Base-by-base conservation (phyloP, 306 rosid genomes). In the Abrus precatorius region DNA sequence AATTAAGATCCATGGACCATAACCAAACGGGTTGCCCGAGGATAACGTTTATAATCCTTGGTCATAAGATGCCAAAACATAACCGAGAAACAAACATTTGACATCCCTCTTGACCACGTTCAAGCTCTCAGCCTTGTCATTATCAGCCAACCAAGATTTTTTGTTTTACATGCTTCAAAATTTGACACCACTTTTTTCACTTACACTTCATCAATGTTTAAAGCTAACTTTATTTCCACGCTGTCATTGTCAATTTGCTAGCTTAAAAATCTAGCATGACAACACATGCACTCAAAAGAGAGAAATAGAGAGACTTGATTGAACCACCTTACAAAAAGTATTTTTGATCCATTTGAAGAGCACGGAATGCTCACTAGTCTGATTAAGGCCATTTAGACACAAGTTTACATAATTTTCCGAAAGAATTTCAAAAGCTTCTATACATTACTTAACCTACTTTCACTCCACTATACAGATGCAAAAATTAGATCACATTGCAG, bases 401-500 rank as follows among this genome's bases (percentile, higher is more conserved):
- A 13, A 57, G 83, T 64, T 85, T 83, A 83, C 89, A 74, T 82
- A 8, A 67, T 62, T 81, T 53, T 76, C 61, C 49, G 1, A 64
- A 80, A 79, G 78, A 90, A 84, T 87, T 84, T 84, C 88, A 85
- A 85, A 83, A 76, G 80, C 82, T 77, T 66, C 72, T 76, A 55
- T 71, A 69, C 69, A 72, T 55, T 73, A 67, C 56, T 77, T 81
- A 81, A 65, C 75, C 85, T 75, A 82, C 44, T 28, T 64, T 67
- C 76, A 44, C 60, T 41, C 85, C 75, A 77, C 97, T 47, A 83
- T 86, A 89, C 95, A 91, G 71, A 92, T 80, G 76, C 90, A 81
- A 83, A 85, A 86, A 2, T 73, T 78, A 76, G 79, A 81, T 50
- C 32, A 80, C 87, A 74, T 36, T 54, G 84, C 77, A 69, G 77